Conservation (phyloP, 345 rosid genomes). For the Excoecaria agallocha region DNA sequence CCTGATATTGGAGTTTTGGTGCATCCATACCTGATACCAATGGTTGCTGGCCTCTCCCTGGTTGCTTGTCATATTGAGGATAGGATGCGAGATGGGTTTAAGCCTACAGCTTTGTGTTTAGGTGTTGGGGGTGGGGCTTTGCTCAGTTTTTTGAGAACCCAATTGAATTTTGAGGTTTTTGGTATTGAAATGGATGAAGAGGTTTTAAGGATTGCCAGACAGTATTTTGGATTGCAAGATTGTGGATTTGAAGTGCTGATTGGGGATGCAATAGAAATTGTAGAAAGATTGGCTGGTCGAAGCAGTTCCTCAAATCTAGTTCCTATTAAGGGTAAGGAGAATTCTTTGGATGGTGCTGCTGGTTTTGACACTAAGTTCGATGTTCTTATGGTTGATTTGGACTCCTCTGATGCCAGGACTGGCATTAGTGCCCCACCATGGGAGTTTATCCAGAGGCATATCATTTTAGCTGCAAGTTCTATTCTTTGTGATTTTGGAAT, state of each 20-base stretch:
- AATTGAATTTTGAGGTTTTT: conserved; percentile 55
- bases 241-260: conserved; percentile 34
- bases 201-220: conserved; percentile 56
- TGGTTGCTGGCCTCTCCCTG: conserved; percentile 66
- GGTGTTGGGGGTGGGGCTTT: conserved; percentile 90
- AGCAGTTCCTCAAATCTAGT: conserved; percentile 9
- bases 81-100: conserved; percentile 22
- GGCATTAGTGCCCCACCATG: conserved; percentile 71
- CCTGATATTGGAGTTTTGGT: conserved; percentile 53
- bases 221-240: conserved; percentile 65
- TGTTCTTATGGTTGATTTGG: conserved; percentile 80
- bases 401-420: conserved; percentile 46
- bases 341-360: not conserved
- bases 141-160: conserved; percentile 55
- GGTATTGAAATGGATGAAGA: conserved; percentile 68
- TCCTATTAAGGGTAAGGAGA: conserved; percentile 5
- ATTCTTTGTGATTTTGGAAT: conserved; percentile 55
- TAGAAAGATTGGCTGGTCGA: conserved; percentile 39
- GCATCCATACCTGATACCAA: conserved; percentile 72
- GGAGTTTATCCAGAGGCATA: conserved; percentile 46
- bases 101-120: conserved; percentile 65
- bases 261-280: conserved; percentile 54
- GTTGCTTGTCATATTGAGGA: conserved; percentile 31
- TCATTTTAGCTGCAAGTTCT: conserved; percentile 51
- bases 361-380: conserved; percentile 42